These are phyloP conservation scores for Gardenia jasminoides DNA, from an alignment of 257 asterid genomes.

Conservation along the genomic window DNA sequence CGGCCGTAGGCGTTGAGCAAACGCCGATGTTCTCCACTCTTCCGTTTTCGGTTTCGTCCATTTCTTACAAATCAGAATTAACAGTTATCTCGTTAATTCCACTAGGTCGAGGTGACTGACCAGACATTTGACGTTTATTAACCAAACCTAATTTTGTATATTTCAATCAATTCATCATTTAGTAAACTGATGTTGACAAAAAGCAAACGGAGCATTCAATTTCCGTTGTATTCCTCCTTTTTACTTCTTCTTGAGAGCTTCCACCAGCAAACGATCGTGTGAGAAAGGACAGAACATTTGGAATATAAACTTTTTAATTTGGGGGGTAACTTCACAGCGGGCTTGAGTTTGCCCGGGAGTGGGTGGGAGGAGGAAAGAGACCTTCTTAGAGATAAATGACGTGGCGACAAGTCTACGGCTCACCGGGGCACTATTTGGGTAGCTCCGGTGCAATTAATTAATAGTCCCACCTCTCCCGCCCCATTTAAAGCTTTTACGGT, in stretches of 20 bases:
- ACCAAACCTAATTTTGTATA: neutral
- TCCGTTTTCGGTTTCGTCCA: conserved; percentile 41
- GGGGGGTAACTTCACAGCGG: too few relatives aligned
- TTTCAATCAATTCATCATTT: neutral
- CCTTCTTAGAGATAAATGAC: neutral
- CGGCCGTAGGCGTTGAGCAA: conserved; percentile 52
- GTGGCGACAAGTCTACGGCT: conserved; percentile 14
- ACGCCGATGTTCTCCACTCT: conserved; percentile 35
- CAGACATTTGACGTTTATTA: conserved; percentile 2
- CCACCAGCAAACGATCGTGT: too few relatives aligned
- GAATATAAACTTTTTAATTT: neutral
- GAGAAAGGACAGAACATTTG: too few relatives aligned
- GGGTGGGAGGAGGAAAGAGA: neutral
- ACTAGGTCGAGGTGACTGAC: neutral
- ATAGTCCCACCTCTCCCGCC: too few relatives aligned
- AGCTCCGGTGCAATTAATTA: neutral
- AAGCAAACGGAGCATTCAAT: too few relatives aligned
- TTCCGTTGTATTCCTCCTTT: too few relatives aligned
- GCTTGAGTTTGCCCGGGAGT: neutral
- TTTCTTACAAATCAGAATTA: neutral
- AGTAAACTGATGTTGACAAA: neutral
- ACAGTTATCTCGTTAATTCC: neutral
- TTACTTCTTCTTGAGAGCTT: too few relatives aligned
- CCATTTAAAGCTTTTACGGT: too few relatives aligned
- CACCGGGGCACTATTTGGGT: neutral